Base-by-base conservation (phyloP, 1,284 basidiomycete species). In the Rhizopogon parksii region DNA sequence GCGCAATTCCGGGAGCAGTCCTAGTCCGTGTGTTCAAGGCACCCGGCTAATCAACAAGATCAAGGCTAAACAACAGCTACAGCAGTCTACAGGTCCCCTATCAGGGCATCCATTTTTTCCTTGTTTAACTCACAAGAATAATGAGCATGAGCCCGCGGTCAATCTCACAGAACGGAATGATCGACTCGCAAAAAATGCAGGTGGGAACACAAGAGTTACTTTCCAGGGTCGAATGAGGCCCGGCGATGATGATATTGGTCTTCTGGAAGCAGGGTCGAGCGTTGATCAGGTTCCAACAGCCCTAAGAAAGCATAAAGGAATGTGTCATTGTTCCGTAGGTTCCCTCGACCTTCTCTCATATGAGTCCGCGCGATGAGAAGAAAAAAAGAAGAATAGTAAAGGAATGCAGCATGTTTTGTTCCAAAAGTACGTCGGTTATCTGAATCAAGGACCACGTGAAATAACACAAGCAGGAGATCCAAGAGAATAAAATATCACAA, bases 371-470 rank as follows among this genome's bases (percentile, higher is more conserved):
- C 45, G 34, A 19, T 46, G 54, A 40, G 42, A 51, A 46, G 42
- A 1, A 6, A 37, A 49, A 52, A 49, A 11, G 17, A 56, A 11
- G 36, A 56, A 40, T 30, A 43, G 34, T 15, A 49, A 21, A 35
- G 52, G 64, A 53, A 21, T 34, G 53, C 53, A 24, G 56, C 60
- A 62, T 59, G 35, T 27, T 24, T 56, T 55, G 57, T 56, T 66
- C 60, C 65, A 27, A 40, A 40, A 21, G 17, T 55, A 45, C 55
- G 36, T 47, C 53, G 19, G 40, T 47, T 17, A 24, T 50, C 46
- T 51, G 50, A 7, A 54, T 35, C 36, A 57, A 46, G 53, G 58
- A 48, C 49, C 45, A 49, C 47, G 49, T 47, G 40, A 39, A 48
- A 58, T 46, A 49, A 54, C 48, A 64, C 56, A 58, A 35, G 32